Conservation (phyloP, 148 eudicot genomes). For the Bassia scoparia region DNA sequence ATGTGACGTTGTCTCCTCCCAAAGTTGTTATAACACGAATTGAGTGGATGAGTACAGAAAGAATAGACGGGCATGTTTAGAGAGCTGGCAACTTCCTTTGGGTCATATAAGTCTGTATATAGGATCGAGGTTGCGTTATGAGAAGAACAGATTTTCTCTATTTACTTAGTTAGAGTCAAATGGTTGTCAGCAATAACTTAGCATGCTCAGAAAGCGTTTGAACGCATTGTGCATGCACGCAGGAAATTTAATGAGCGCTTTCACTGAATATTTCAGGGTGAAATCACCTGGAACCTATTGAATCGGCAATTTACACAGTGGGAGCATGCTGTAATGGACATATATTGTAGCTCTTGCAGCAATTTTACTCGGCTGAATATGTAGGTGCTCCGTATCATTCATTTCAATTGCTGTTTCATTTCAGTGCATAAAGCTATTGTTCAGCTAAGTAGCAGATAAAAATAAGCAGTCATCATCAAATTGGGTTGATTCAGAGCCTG, state of each 20-base stretch:
- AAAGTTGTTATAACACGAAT: too few species aligned
- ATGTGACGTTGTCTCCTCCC: too few species aligned
- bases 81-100: too few species aligned
- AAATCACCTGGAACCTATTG: constrained; percentile 21
- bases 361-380: constrained; percentile 27
- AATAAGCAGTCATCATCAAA: too few species aligned
- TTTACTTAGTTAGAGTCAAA: background rate
- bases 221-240: too few species aligned
- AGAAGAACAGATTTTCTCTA: too few species aligned
- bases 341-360: constrained; percentile 25
- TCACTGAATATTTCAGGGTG: constrained; percentile 9
- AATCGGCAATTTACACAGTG: constrained; percentile 21
- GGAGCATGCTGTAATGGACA: constrained; percentile 22
- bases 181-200: background rate
- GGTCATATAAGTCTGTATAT: too few species aligned
- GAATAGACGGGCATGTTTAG: too few species aligned
- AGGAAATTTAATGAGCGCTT: background rate
- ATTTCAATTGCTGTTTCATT: background rate
- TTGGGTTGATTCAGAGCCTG: too few species aligned
- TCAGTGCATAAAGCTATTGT: background rate
- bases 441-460: background rate
- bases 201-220: too few species aligned
- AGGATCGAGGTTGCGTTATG: too few species aligned
- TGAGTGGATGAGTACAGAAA: too few species aligned
- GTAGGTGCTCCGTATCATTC: constrained; percentile 1